Conservation (phyloP, 371 early-diverging fungal genomes). For the Catenaria anguillulae region DNA sequence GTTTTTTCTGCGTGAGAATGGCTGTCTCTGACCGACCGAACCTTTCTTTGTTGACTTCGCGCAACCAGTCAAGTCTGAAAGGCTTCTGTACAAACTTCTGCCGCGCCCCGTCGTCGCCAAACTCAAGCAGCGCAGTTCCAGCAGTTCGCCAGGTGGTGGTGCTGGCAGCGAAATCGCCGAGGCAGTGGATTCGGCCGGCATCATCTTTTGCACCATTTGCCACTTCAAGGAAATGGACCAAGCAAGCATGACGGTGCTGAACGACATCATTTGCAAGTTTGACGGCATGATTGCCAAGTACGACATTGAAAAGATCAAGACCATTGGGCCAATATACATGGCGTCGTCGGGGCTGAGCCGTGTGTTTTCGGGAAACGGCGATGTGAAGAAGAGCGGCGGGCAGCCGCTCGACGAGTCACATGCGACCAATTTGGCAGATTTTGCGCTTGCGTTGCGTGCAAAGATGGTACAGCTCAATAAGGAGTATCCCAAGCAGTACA, state of each 20-base stretch:
- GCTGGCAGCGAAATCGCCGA: neutral
- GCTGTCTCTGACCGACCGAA: too few species aligned
- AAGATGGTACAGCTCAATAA: neutral
- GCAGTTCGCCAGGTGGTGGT: neutral
- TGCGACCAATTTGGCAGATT: neutral
- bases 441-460: neutral
- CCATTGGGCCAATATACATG: constrained; percentile 2
- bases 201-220: neutral
- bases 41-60: too few species aligned
- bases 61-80: too few species aligned
- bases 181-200: neutral
- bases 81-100: constrained; percentile 8
- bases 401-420: neutral
- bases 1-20: too few species aligned
- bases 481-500: neutral
- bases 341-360: neutral
- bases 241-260: neutral
- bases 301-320: constrained; percentile 9
- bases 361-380: constrained; percentile 2
- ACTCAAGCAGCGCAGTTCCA: neutral
- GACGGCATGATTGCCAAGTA: neutral
- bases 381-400: neutral
- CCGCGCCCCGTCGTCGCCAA: neutral
- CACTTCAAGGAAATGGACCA: neutral
- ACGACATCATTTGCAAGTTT: constrained; percentile 4